Evolutionary conservation across 352 stramenopile species (phyloP), one percentile per base, ranked within the genome.

Genomic region (Globisporangium paroecandrum): DNA sequence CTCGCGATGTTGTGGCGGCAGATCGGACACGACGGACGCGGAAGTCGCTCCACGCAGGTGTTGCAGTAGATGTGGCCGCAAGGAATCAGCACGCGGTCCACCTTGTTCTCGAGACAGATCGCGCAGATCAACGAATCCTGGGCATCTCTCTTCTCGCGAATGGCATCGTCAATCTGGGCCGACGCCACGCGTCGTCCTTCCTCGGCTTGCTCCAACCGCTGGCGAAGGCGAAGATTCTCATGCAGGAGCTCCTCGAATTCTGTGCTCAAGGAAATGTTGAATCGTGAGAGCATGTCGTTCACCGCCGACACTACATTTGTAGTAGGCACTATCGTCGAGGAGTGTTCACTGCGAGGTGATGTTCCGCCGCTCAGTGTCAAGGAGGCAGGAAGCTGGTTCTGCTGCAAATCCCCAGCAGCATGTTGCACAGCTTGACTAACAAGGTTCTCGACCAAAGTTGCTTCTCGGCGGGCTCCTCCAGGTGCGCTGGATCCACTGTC

Each of bases 51-150:
- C 22, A 93, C 74, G 59, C 88, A 95, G n/a, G 60, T 66, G 13
- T 72, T 68, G 69, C 86, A 95, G 69, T 94, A 93, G 43, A 93
- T 91, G 74, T 95, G 86, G 34, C 86, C 88, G 41, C 88, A 94
- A 27, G 88, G 86, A 34, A 94, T 86, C 25, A 95, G 73, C 68
- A 95, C 86, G 66, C 84, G 81, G 59, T 95, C 77, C 59, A 95
- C 88, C 53, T 90, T 77, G 69, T 87, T 83, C 67, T 95, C 88
- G 22, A 95, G 75, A 64, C 88, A 95, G 51, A 94, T 86, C 25
- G 83, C 83, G 67, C 88, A 95, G 41, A 87, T 75, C 46, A 95
- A 75, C 62, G 83, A 82, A 59, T 95, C 86, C 54, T 89, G 71
- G 22, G 80, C 75, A 18, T 93, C 86, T 66, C 89, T 91, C 68